Percentiles rank a stretch among this genome's conserved stretches.
Conservation (phyloP, 306 rosid genomes). For the Lupinus albus region DNA sequence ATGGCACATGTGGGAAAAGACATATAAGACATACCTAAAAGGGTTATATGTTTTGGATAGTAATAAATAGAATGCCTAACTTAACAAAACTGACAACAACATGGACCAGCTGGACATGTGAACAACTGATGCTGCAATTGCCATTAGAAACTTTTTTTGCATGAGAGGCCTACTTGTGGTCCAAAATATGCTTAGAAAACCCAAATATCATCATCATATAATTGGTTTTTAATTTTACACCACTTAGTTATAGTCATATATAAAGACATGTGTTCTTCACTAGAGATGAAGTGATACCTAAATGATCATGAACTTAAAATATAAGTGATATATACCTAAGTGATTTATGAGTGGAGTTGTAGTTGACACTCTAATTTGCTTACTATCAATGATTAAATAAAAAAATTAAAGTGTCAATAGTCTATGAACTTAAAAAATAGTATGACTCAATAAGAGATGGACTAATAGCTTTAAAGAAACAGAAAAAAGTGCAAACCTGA, state of each 20-base stretch:
- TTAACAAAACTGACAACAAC: slow-evolving; percentile 43
- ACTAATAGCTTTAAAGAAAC: not conserved
- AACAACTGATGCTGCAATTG: slow-evolving; percentile 19
- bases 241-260: not conserved
- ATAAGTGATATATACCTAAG: too few species aligned
- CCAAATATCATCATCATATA: not conserved
- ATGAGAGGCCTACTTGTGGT: slow-evolving; percentile 6
- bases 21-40: not conserved
- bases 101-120: slow-evolving; percentile 41
- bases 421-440: not conserved
- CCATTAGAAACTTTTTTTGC: not conserved
- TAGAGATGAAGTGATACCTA: not conserved
- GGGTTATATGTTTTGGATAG: not conserved
- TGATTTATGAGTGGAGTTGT: too few species aligned
- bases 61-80: slow-evolving; percentile 43
- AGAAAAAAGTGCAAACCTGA: slow-evolving; percentile 55
- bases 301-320: too few species aligned
- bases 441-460: not conserved
- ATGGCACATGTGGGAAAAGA: slow-evolving; percentile 15
- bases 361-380: too few species aligned
- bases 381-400: too few species aligned
- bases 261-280: not conserved
- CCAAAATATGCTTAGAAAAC: slow-evolving; percentile 1
- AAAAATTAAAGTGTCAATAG: too few species aligned
- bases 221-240: slow-evolving; percentile 1